Conservation (phyloP, 768 basidiomycete genomes). For the Coprinopsis marcescibilis region DNA sequence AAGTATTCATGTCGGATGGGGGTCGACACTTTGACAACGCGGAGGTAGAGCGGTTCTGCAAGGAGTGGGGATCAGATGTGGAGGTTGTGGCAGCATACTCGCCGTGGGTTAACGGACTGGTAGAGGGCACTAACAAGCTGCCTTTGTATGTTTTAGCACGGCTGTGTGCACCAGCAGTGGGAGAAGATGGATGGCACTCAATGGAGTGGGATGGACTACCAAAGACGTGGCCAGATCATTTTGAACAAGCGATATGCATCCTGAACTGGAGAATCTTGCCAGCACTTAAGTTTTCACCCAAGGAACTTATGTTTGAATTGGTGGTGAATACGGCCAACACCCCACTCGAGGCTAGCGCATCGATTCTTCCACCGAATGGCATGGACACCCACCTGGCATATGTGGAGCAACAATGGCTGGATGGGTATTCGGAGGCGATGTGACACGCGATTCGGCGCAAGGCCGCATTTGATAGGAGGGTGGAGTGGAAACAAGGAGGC, state of each 20-base stretch:
- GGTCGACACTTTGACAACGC: conserved; percentile 31
- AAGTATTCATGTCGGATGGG: conserved; percentile 33
- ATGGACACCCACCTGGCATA: conserved; percentile 22
- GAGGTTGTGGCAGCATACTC: conserved; percentile 26
- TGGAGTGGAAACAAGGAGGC: conserved; percentile 12
- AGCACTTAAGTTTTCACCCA: no score
- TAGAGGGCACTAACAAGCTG: conserved; percentile 22
- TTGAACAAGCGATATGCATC: no score
- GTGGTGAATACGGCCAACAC: conserved; percentile 22
- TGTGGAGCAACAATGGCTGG: conserved; percentile 23
- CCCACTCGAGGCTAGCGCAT: conserved; percentile 1
- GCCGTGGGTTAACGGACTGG: conserved; percentile 34
- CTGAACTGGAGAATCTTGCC: no score
- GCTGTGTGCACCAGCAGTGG: conserved; percentile 27
- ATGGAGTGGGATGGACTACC: conserved; percentile 14
- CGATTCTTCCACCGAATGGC: background rate
- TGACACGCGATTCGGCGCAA: conserved; percentile 21
- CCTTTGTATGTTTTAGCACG: conserved; percentile 22
- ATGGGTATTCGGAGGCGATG: conserved; percentile 22
- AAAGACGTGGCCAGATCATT: no score
- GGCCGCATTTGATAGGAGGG: conserved; percentile 21
- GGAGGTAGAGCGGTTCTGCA: conserved; percentile 24
- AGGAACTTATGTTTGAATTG: no score
- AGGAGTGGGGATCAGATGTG: conserved; percentile 13
- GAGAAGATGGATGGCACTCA: conserved; percentile 18